phyloP scores from a whole-genome alignment of 495 filamentous ascomycete species.

The Endocarpon pusillum region DNA sequence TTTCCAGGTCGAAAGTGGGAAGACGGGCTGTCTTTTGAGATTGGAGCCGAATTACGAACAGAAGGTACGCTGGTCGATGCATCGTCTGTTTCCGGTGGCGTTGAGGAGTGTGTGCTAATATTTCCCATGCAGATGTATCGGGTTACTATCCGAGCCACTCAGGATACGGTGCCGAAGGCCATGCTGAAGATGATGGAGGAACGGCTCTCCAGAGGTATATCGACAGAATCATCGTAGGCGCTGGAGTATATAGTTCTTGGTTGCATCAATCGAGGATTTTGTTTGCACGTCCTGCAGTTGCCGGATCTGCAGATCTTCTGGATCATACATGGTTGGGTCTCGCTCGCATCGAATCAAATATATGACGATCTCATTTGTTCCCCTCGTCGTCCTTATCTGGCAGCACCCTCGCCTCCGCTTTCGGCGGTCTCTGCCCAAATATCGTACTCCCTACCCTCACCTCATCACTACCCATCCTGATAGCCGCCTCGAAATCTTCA shows the following conservation, averaged over 20 bases:
- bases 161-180: constrained; percentile 68
- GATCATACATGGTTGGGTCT: too few species aligned
- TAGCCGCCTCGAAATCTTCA: constrained; percentile 82
- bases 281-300: too few species aligned
- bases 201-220: constrained; percentile 40
- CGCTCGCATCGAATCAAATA: too few species aligned
- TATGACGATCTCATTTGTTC: too few species aligned
- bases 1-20: constrained; percentile 68
- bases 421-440: constrained; percentile 66
- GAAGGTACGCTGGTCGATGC: constrained; percentile 39
- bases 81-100: constrained; percentile 2
- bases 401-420: constrained; percentile 44
- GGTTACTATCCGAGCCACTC: constrained; percentile 83
- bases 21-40: constrained; percentile 83
- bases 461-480: constrained; percentile 68
- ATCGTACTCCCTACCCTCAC: constrained; percentile 93
- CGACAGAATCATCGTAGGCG: too few species aligned
- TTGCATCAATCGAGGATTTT: too few species aligned
- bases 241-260: too few species aligned
- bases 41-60: constrained; percentile 88
- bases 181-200: constrained; percentile 79
- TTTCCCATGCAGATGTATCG: constrained; percentile 62
- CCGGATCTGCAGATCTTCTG: too few species aligned
- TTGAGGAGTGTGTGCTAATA: not conserved
- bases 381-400: not conserved